Percentiles rank a stretch among this genome's conserved stretches.
Conservation (phyloP, 2,329 filamentous ascomycete genomes). For the Escovopsis sp. region DNA sequence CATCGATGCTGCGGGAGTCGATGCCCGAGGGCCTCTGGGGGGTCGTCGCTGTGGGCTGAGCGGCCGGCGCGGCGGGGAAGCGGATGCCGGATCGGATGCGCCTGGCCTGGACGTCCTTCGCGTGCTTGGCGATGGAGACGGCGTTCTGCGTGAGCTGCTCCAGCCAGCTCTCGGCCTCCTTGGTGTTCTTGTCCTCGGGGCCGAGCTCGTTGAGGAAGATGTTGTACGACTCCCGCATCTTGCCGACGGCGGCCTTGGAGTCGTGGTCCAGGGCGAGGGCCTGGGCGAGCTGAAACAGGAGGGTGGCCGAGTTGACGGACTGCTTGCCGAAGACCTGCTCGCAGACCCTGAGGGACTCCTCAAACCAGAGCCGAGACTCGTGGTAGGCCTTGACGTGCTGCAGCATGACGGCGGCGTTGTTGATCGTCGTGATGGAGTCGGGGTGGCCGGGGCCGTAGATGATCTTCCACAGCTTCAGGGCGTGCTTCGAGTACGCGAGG, state of each 20-base stretch:
- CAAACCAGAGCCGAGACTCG: conserved; percentile 93
- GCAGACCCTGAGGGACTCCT: conserved; percentile 77
- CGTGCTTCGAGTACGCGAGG: conserved; percentile 81
- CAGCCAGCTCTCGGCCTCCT: conserved; percentile 93
- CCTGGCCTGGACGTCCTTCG: conserved; percentile 69
- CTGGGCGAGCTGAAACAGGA: conserved; percentile 94
- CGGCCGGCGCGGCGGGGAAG: conserved; percentile 33
- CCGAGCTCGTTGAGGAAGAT: conserved; percentile 85
- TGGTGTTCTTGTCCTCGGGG: conserved; percentile 88
- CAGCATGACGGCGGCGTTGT: conserved; percentile 97
- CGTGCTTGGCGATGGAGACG: conserved; percentile 85
- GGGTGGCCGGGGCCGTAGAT: conserved; percentile 90
- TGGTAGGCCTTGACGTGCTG: conserved; percentile 90
- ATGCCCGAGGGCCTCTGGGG: conserved; percentile 27
- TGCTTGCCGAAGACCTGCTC: conserved; percentile 79
- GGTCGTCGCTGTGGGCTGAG: conserved; percentile 16
- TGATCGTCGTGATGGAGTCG: conserved; percentile 95
- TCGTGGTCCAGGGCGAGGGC: conserved; percentile 92
- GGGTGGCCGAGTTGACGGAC: conserved; percentile 84
- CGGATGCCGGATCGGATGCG: conserved; percentile 56
- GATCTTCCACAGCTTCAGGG: conserved; percentile 89
- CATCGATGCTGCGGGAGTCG: conserved; percentile 78
- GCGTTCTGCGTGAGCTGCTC: conserved; percentile 93
- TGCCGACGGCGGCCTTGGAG: conserved; percentile 75
- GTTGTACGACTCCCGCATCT: conserved; percentile 94